Conservation (phyloP, 2,329 filamentous ascomycete genomes). For the Trichoderma hamatum region DNA sequence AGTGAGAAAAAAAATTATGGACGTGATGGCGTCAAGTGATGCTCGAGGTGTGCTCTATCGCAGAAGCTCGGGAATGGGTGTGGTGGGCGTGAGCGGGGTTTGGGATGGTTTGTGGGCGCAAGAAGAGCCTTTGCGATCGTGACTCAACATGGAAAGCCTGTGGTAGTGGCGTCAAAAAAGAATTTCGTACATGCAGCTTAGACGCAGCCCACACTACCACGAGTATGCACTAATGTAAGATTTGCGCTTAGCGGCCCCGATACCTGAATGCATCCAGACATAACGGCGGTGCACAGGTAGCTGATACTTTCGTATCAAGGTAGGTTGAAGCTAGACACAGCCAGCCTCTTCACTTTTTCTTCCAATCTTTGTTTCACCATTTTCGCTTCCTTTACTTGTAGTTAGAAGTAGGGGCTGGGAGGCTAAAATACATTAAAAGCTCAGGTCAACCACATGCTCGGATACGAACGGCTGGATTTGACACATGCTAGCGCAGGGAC, state of each 20-base stretch:
- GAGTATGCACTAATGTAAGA: slow-evolving; percentile 23
- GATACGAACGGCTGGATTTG: neutral
- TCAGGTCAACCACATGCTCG: neutral
- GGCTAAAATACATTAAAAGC: neutral
- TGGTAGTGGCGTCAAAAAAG: slow-evolving; percentile 16
- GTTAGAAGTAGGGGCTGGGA: neutral
- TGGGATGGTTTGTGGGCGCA: slow-evolving; percentile 18
- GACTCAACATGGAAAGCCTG: slow-evolving; percentile 27
- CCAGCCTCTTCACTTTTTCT: neutral
- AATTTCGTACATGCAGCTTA: slow-evolving; percentile 21
- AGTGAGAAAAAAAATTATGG: neutral
- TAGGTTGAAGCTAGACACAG: neutral
- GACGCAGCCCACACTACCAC: slow-evolving; percentile 10
- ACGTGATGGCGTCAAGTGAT: slow-evolving; percentile 1
- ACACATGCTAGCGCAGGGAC: slow-evolving; percentile 8
- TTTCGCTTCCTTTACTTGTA: neutral
- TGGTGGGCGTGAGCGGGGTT: slow-evolving; percentile 24
- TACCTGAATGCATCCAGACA: slow-evolving; percentile 13
- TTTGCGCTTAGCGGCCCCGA: slow-evolving; percentile 23
- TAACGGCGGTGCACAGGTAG: neutral
- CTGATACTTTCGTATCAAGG: neutral
- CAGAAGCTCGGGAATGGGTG: slow-evolving; percentile 20
- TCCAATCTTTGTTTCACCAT: neutral
- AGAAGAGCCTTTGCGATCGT: slow-evolving; percentile 23
- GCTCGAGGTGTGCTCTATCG: neutral